A percentile compares a stretch with the other conserved stretches of the same genome.
These are phyloP conservation scores for Claviceps sp. DNA, from an alignment of 2,329 filamentous ascomycete genomes.

Conservation along the genomic window DNA sequence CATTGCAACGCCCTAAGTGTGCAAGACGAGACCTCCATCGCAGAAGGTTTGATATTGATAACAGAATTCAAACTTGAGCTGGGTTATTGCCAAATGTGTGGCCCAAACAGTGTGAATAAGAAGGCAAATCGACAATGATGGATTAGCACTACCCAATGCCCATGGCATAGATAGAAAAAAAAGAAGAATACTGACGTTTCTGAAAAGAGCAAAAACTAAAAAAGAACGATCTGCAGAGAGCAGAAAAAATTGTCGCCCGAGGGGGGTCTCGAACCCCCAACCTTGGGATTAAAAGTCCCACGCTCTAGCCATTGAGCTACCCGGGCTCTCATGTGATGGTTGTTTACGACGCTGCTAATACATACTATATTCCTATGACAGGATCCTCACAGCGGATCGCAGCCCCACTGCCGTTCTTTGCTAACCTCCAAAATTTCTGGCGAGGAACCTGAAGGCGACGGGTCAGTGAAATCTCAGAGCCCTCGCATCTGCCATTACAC, in stretches of 20 bases:
- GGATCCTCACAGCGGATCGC: not conserved
- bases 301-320: constrained; percentile 23
- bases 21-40: too few relatives aligned
- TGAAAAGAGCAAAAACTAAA: not conserved
- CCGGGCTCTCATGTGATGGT: constrained; percentile 8
- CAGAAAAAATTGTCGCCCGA: constrained; percentile 12
- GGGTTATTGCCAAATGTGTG: too few relatives aligned
- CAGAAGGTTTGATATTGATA: too few relatives aligned
- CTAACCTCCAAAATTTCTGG: constrained; percentile 8
- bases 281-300: constrained; percentile 22
- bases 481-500: not conserved
- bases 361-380: not conserved
- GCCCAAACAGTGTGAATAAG: too few relatives aligned
- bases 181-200: not conserved
- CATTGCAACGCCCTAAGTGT: too few relatives aligned
- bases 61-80: too few relatives aligned
- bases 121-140: too few relatives aligned
- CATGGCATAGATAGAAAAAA: not conserved
- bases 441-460: not conserved
- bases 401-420: not conserved
- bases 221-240: not conserved
- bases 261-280: constrained; percentile 20
- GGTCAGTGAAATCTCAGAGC: not conserved
- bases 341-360: not conserved
- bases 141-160: too few relatives aligned